These are phyloP conservation scores for Cladosporium sp. DNA, from an alignment of 2,329 filamentous ascomycete species.

Conservation along the genomic window DNA sequence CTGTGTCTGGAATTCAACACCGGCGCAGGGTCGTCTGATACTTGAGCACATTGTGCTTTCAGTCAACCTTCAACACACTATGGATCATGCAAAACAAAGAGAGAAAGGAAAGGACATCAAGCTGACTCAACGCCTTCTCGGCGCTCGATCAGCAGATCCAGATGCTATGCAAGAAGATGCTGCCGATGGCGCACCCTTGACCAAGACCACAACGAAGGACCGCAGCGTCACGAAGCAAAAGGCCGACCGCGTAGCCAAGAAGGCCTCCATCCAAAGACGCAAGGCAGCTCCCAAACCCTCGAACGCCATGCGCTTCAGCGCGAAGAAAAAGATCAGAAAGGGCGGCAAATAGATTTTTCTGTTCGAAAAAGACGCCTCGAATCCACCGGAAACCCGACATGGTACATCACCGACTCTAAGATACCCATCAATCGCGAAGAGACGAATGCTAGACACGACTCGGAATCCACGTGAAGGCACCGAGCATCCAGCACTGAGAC, in stretches of 20 bases:
- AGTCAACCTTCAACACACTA: neutral
- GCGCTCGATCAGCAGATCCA: slow-evolving; percentile 13
- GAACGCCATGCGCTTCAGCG: slow-evolving; percentile 7
- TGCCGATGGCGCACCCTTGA: slow-evolving; percentile 11
- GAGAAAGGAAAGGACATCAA: slow-evolving; percentile 1
- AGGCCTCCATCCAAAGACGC: slow-evolving; percentile 4
- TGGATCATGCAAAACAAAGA: neutral
- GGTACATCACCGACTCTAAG: neutral
- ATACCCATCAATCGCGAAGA: slow-evolving; percentile 7
- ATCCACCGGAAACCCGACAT: neutral
- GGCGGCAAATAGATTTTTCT: slow-evolving; percentile 5
- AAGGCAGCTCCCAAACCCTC: slow-evolving; percentile 8
- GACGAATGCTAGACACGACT: neutral
- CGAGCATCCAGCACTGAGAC: too few species aligned
- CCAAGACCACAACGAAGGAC: slow-evolving; percentile 8
- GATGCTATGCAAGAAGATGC: slow-evolving; percentile 12
- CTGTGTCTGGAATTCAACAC: slow-evolving; percentile 27
- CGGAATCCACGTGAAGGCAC: too few species aligned
- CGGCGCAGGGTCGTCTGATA: neutral
- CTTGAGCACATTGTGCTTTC: neutral
- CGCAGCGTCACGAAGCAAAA: slow-evolving; percentile 12
- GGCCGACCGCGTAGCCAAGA: slow-evolving; percentile 12
- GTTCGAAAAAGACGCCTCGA: too few species aligned
- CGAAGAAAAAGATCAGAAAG: slow-evolving; percentile 9
- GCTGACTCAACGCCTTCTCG: slow-evolving; percentile 10